Percentiles rank a stretch among this genome's conserved stretches.
Conservation (phyloP, 371 early-diverging fungal genomes). For the Actinomortierella wolfii region DNA sequence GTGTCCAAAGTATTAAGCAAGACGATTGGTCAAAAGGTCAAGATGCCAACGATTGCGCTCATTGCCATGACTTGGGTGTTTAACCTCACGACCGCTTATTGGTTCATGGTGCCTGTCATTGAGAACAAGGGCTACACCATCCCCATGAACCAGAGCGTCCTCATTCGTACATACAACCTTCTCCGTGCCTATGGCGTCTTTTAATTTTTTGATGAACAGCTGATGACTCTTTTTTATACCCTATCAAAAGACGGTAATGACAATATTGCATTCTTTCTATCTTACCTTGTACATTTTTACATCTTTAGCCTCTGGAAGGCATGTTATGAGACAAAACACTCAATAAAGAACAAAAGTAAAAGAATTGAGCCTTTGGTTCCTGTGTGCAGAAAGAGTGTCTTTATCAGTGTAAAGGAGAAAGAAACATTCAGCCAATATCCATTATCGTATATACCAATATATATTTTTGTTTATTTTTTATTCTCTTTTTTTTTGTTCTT, state of each 20-base stretch:
- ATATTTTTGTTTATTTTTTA: constrained; percentile 2
- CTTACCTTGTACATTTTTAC: too few species aligned
- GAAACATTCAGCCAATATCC: too few species aligned
- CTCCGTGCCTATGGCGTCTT: constrained; percentile 35
- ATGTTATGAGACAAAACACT: too few species aligned
- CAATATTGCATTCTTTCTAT: too few species aligned
- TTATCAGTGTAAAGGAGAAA: too few species aligned
- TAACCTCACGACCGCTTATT: constrained; percentile 23
- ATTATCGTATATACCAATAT: neutral
- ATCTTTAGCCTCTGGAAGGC: too few species aligned
- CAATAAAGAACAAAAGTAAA: too few species aligned
- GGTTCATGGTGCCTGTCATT: constrained; percentile 38
- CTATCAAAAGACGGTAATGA: too few species aligned
- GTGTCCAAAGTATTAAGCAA: constrained; percentile 23
- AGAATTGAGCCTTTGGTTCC: too few species aligned
- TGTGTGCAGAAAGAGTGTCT: too few species aligned
- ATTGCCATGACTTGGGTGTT: constrained; percentile 36
- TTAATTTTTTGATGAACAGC: constrained; percentile 2
- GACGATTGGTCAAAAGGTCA: constrained; percentile 27
- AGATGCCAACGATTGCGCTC: constrained; percentile 19
- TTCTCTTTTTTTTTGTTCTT: neutral
- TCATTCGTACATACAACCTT: constrained; percentile 28
- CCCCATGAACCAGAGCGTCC: constrained; percentile 23
- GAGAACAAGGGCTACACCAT: constrained; percentile 29
- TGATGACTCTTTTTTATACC: too few species aligned